These are phyloP conservation scores for Graphiopsis chlorocephala DNA, from an alignment of 2,329 filamentous ascomycete genomes.

Conservation along the genomic window DNA sequence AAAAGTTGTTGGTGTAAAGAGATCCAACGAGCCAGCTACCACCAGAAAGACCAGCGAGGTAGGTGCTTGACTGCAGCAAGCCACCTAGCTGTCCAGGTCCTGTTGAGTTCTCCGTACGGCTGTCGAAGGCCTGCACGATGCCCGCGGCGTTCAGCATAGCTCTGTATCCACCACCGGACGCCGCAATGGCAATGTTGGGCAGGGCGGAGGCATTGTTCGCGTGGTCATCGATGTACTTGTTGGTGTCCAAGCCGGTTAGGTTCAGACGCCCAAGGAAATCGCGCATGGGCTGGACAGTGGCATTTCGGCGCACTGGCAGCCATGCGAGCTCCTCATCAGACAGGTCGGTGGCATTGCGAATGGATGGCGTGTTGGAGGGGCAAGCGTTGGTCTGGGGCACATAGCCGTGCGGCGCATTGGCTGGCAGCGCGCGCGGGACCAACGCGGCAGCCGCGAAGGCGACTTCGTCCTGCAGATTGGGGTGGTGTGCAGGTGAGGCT, in stretches of 20 bases:
- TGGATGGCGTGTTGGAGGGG: constrained; percentile 64
- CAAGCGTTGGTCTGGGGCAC: constrained; percentile 67
- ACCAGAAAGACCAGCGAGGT: constrained; percentile 76
- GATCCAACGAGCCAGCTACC: constrained; percentile 84
- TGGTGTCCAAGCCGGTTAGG: constrained; percentile 77
- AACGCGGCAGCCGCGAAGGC: constrained; percentile 1
- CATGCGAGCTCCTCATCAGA: constrained; percentile 71
- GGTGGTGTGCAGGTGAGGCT: constrained; percentile 13
- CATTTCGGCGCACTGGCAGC: constrained; percentile 67
- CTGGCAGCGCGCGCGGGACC: constrained; percentile 36
- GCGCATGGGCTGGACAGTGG: constrained; percentile 72
- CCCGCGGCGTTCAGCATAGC: constrained; percentile 84
- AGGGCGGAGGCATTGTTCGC: constrained; percentile 55
- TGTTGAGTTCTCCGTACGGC: constrained; percentile 62
- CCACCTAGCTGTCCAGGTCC: constrained; percentile 70
- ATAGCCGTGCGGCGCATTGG: constrained; percentile 66
- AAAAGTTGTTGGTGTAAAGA: constrained; percentile 75
- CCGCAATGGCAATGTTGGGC: constrained; percentile 71
- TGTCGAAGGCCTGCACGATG: constrained; percentile 75
- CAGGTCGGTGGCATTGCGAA: constrained; percentile 62
- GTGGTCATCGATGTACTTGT: constrained; percentile 63
- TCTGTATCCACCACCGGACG: constrained; percentile 82
- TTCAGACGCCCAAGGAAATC: constrained; percentile 68
- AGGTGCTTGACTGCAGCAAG: constrained; percentile 76
- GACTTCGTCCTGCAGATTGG: constrained; percentile 4